These are phyloP conservation scores for Trichomonascus vanleenenianus DNA, from an alignment of 805 yeast genomes.

Conservation along the genomic window DNA sequence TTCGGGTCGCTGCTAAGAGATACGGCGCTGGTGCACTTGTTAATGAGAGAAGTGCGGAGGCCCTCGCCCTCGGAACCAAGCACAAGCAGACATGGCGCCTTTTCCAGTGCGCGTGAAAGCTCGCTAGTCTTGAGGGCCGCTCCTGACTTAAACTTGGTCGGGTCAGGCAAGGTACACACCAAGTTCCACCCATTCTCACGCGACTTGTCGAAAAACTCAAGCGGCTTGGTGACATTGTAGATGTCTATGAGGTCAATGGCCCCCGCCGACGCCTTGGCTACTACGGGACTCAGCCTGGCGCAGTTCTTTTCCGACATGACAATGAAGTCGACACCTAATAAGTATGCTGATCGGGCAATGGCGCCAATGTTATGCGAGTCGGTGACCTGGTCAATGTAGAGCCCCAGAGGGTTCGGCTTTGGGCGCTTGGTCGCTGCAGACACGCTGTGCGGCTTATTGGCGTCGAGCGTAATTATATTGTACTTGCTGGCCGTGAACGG, in stretches of 20 bases:
- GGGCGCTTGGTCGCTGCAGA: background rate
- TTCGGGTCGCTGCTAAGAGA: constrained; percentile 15
- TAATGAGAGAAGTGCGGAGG: constrained; percentile 55
- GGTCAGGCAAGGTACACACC: constrained; percentile 40
- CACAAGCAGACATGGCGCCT: constrained; percentile 59
- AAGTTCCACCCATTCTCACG: constrained; percentile 61
- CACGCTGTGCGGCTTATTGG: background rate
- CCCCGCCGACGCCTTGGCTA: constrained; percentile 77
- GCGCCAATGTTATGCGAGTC: constrained; percentile 90
- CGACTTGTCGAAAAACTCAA: constrained; percentile 52
- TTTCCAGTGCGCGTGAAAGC: constrained; percentile 36
- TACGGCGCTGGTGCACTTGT: constrained; percentile 28
- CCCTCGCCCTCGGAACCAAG: constrained; percentile 87
- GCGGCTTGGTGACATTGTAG: constrained; percentile 49
- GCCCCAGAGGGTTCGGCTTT: constrained; percentile 49
- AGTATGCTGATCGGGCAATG: constrained; percentile 69
- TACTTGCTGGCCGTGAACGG: constrained; percentile 3
- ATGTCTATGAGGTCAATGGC: constrained; percentile 69
- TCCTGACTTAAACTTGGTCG: constrained; percentile 23
- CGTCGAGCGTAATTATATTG: background rate
- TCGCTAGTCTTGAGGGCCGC: constrained; percentile 36
- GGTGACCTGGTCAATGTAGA: constrained; percentile 69
- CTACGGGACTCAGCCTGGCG: constrained; percentile 69
- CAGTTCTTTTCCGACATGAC: constrained; percentile 62
- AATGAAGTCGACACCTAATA: constrained; percentile 73